Base-by-base conservation (phyloP, 345 rosid genomes). In the Salix brachista region DNA sequence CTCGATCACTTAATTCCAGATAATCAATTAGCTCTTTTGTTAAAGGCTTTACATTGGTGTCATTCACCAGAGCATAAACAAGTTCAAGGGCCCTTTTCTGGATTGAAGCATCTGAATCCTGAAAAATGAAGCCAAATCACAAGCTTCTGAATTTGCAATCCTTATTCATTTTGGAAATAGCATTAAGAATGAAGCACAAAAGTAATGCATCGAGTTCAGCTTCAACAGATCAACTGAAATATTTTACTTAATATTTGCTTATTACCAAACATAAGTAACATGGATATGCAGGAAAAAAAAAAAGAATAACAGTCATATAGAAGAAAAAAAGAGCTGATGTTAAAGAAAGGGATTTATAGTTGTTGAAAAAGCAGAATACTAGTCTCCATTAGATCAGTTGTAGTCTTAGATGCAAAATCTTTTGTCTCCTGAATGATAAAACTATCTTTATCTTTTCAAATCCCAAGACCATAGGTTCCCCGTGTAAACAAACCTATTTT, bases 81-180 rank as follows among this genome's bases (percentile, higher is more conserved):
- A 96, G 95, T 80, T 94, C 97, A 78, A 96, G 97, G 36, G 99
- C 97, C 84, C 98, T 88, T 91, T 96, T 96, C 78, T 94, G 90
- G 80, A 96, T 92, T 52, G 99, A 96, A 79, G 97, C 99, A 91
- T 96, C 99, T 76, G 90, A 87, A 82, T 94, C 99, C 99, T 96
- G 91, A 65, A 86, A 41, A 85, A 85, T 76, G 66, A 84, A 67
- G 78, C 75, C 52, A 87, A 69, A 71, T 81, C 23, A 82, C 67
- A 32, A 75, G 60, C 74, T 71, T 75, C 70, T 77, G 60, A 52
- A 37, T 30, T 56, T 66, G 41, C 34, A 65, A 62, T 14, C 70
- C 73, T 66, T 42, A 48, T 34, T 32, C 28, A 11, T 25, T 73
- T 74, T 50, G 37, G 56, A 60, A 76, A 50, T 46, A 78, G 69